Evolutionary conservation across 1,284 basidiomycete species (phyloP), one percentile per base, ranked within the genome.

Genomic region (Violaceomyces palustris): DNA sequence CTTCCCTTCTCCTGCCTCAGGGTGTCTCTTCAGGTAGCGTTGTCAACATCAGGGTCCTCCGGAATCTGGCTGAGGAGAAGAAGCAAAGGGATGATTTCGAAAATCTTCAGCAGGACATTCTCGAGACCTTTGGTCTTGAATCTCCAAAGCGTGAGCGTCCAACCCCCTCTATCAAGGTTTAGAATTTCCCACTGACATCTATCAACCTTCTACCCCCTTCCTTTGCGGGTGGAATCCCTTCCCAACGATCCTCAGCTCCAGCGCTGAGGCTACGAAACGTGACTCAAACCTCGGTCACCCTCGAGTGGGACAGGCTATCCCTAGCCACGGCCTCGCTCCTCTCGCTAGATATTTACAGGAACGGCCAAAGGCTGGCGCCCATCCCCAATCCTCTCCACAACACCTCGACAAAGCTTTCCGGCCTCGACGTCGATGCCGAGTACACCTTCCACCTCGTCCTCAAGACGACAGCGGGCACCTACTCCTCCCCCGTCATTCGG

Each of bases 401-500:
- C 42, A 72, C 69, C 7, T 61, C 62, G 3, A 72, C 69, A 24
- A 73, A 73, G 32, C 45, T 73, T 1, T 64, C 60, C 10, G 70
- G 70, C 18, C 58, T 73, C 11, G 62, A 64, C 21, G 59, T 73
- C 29, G 61, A 69, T 27, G 61, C 61, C 19, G 62, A 71, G 24
- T 73, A 72, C 60, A 49, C 64, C 22, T 70, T 73, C 50, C 69
- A 73, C 46, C 64, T 73, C 21, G 60, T 73, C 18, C 42, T 73
- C 34, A 59, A 64, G 38, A 73, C 69, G 19, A 63, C 67, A 12
- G 67, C 70, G 1, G 70, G 70, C 23, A 61, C 62, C 1, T 61
- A 61, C 41, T 39, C 61, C 1, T 67, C 64, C 7, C 53, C 62
- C 6, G 34, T 67, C 29, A 57, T 73, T 45, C 50, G 50, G 21